These are phyloP conservation scores for Apiotrichum siamense DNA, from an alignment of 1,284 basidiomycete genomes.

Conservation along the genomic window DNA sequence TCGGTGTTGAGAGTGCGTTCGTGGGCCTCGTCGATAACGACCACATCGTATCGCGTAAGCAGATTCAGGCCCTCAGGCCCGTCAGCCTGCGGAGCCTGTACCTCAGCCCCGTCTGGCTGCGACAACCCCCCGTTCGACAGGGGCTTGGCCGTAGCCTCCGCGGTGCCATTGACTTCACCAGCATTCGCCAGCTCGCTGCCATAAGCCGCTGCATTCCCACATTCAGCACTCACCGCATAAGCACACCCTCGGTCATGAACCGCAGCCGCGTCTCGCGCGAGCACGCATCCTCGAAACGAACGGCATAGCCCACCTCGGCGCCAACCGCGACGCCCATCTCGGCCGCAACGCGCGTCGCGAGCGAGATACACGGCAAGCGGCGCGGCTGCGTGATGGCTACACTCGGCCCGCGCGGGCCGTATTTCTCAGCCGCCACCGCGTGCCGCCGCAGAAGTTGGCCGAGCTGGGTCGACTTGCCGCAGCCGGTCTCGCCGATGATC, in stretches of 20 bases:
- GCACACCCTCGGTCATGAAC: conserved; percentile 95
- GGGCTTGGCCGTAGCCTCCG: neutral
- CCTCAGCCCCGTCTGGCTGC: too few species aligned
- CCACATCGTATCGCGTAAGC: conserved; percentile 77
- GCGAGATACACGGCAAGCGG: conserved; percentile 85
- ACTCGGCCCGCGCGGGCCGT: conserved; percentile 53
- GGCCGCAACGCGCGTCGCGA: conserved; percentile 78
- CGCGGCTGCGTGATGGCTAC: conserved; percentile 90
- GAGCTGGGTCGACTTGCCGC: conserved; percentile 95
- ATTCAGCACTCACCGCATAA: conserved; percentile 56
- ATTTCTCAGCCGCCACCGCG: conserved; percentile 26
- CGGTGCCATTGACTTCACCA: neutral
- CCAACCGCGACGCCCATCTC: conserved; percentile 72
- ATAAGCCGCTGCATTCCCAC: conserved; percentile 1
- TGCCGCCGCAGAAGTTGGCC: conserved; percentile 74
- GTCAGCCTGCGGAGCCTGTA: too few species aligned
- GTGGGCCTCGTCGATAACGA: conserved; percentile 96
- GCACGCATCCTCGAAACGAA: conserved; percentile 86
- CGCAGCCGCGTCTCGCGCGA: conserved; percentile 67
- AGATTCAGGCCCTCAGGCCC: conserved; percentile 40
- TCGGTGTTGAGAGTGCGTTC: conserved; percentile 93
- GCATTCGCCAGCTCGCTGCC: conserved; percentile 23
- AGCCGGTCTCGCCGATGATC: conserved; percentile 92
- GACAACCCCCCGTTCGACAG: too few species aligned
- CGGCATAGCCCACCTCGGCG: conserved; percentile 79